A percentile compares a stretch with the other conserved stretches of the same genome.
These are phyloP conservation scores for Cercospora nicotianae DNA, from an alignment of 2,329 filamentous ascomycete genomes.

Conservation along the genomic window DNA sequence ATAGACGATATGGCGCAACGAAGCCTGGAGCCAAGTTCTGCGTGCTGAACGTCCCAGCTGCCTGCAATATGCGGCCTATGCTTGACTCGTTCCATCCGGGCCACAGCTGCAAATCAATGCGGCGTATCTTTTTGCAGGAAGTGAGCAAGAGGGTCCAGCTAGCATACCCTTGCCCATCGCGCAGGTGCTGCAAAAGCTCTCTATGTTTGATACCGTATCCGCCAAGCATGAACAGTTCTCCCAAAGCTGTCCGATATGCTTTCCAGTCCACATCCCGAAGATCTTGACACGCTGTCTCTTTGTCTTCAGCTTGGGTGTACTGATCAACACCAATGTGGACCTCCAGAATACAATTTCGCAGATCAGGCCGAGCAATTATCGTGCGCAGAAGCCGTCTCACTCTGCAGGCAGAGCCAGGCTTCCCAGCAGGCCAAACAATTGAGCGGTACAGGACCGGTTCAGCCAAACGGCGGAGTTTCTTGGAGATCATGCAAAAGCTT, in stretches of 20 bases:
- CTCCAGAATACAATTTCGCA: neutral
- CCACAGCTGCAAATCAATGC: neutral
- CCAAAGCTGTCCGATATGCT: neutral
- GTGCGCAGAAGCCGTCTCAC: constrained; percentile 7
- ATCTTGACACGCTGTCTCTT: neutral
- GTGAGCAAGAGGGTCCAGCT: constrained; percentile 6
- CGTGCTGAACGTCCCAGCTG: neutral
- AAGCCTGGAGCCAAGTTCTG: neutral
- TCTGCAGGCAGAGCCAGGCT: neutral
- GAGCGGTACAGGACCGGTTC: constrained; percentile 12
- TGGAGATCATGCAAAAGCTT: constrained; percentile 13
- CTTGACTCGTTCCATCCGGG: neutral
- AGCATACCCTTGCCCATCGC: neutral
- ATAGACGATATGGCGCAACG: neutral
- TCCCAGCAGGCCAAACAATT: neutral
- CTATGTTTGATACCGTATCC: neutral
- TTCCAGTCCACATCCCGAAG: neutral
- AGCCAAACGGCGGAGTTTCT: constrained; percentile 11
- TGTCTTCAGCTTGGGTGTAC: neutral
- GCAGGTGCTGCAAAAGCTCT: neutral
- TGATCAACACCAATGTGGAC: neutral
- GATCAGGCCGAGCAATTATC: constrained; percentile 1
- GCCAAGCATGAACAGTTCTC: neutral
- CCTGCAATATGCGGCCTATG: neutral
- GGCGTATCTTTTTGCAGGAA: neutral